A percentile compares a stretch with the other conserved stretches of the same genome.
Evolutionary conservation across 2,329 filamentous ascomycete genomes (phyloP).

Genomic region (Tricladium varicosporioides): DNA sequence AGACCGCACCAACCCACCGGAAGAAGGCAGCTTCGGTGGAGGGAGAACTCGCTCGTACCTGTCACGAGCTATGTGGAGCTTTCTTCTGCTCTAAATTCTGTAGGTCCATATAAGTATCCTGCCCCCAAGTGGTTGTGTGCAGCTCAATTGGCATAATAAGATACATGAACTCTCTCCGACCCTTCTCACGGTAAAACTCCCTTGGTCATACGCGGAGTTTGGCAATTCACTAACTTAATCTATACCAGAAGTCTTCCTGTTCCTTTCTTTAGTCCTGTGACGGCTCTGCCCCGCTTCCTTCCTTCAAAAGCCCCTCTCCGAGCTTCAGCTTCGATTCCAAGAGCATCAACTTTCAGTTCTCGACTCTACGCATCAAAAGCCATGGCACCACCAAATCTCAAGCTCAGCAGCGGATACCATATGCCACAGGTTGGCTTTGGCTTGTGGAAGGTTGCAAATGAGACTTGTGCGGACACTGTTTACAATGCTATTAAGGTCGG

Average conservation of each 20-base stretch:
- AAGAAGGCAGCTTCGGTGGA: background rate
- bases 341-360: conserved; percentile 3
- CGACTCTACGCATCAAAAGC: conserved; percentile 15
- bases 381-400: conserved; percentile 39
- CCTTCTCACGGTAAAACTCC: conserved; percentile 12
- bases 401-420: conserved; percentile 45
- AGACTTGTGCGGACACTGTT: conserved; percentile 61
- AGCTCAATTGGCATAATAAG: conserved; percentile 8
- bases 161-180: conserved; percentile 11
- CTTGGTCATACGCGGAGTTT: background rate
- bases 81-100: background rate
- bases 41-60: background rate
- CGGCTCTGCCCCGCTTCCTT: conserved; percentile 9
- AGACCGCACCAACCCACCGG: background rate
- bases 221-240: background rate
- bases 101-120: conserved; percentile 8
- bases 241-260: conserved; percentile 3
- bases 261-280: conserved; percentile 8
- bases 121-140: conserved; percentile 11
- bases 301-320: conserved; percentile 4
- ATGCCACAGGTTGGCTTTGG: conserved; percentile 64
- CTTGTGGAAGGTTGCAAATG: conserved; percentile 69
- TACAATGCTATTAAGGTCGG: conserved; percentile 64
- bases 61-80: background rate
- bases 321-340: background rate